phyloP scores from a whole-genome alignment of 2,329 filamentous ascomycete genomes.

The Fulvia fulva region DNA sequence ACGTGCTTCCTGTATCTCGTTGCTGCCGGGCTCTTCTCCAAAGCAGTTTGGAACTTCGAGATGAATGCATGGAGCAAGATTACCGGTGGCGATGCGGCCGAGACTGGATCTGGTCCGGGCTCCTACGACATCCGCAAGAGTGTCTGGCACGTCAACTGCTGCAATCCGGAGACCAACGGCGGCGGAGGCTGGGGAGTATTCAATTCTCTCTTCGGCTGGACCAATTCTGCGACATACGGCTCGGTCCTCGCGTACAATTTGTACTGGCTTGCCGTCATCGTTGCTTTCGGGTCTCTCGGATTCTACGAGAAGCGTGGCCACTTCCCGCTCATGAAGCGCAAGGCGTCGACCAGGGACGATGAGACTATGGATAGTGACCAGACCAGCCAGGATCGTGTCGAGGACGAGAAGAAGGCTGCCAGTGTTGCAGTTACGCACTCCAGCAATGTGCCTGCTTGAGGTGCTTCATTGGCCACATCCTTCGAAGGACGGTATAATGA shows the following conservation, averaged over 20 bases:
- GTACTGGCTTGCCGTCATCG: constrained; percentile 74
- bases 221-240: constrained; percentile 82
- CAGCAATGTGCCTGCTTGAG: constrained; percentile 13
- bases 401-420: constrained; percentile 19
- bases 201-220: constrained; percentile 82
- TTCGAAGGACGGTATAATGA: not conserved
- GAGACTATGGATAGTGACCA: constrained; percentile 24
- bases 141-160: constrained; percentile 85
- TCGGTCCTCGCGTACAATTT: constrained; percentile 83
- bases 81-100: constrained; percentile 60
- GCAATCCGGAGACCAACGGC: constrained; percentile 67
- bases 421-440: constrained; percentile 9
- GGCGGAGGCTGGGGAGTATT: constrained; percentile 83
- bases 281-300: constrained; percentile 60
- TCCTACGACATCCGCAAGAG: constrained; percentile 74
- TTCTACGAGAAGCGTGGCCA: constrained; percentile 60
- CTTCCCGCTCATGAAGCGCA: constrained; percentile 43
- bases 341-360: constrained; percentile 14
- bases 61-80: constrained; percentile 63
- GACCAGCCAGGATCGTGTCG: constrained; percentile 19
- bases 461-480: constrained; percentile 2
- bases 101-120: constrained; percentile 64
- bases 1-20: constrained; percentile 83
- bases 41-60: constrained; percentile 71
- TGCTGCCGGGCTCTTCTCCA: constrained; percentile 75